A percentile compares a stretch with the other conserved stretches of the same genome.
These are phyloP conservation scores for Fusarium palustre DNA, from an alignment of 2,329 filamentous ascomycete species.

Conservation along the genomic window DNA sequence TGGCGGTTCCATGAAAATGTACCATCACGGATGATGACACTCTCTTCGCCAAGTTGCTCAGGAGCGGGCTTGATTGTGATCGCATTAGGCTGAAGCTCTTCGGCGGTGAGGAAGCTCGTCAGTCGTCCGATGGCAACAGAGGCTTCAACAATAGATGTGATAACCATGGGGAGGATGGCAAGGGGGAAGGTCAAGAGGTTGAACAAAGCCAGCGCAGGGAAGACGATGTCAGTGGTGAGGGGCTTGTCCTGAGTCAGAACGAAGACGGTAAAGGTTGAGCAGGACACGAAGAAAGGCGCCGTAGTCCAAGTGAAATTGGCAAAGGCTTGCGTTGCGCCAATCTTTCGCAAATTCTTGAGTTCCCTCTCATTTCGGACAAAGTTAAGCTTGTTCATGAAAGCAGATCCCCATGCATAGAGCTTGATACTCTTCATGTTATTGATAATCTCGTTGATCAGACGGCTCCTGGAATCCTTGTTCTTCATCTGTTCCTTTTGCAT, in stretches of 20 bases:
- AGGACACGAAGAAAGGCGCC: conserved; percentile 96
- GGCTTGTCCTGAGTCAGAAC: conserved; percentile 85
- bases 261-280: conserved; percentile 94
- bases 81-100: conserved; percentile 90
- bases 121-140: conserved; percentile 91
- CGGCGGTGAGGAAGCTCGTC: conserved; percentile 84
- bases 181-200: conserved; percentile 96
- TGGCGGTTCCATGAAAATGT: conserved; percentile 96
- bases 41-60: conserved; percentile 84
- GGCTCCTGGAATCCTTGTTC: conserved; percentile 94
- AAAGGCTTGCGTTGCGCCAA: conserved; percentile 91
- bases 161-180: conserved; percentile 95
- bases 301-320: conserved; percentile 99
- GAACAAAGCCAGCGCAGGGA: conserved; percentile 91
- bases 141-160: conserved; percentile 94
- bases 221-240: conserved; percentile 93
- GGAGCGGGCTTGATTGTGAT: conserved; percentile 77
- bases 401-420: conserved; percentile 95
- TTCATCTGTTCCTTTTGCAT: conserved; percentile 98
- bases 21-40: conserved; percentile 83
- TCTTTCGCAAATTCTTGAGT: conserved; percentile 93
- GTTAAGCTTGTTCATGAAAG: conserved; percentile 98
- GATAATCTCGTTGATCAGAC: conserved; percentile 95
- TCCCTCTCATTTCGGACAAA: conserved; percentile 96
- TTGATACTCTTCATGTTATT: conserved; percentile 99